Base-by-base conservation (phyloP, 78 protist genomes). In the Planoprotostelium fungivorum region DNA sequence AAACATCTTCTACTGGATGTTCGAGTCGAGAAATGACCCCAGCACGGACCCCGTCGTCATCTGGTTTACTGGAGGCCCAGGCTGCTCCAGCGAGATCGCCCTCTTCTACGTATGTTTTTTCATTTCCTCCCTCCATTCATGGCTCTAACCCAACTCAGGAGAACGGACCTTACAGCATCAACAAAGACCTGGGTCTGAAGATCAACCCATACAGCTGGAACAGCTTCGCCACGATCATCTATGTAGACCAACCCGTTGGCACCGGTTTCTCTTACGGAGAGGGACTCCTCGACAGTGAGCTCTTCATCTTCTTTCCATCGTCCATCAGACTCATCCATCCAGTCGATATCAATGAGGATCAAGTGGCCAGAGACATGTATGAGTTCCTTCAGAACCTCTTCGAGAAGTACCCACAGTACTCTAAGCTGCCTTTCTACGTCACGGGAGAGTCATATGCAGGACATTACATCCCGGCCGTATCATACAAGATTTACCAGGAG, bases 391-490 rank as follows among this genome's bases (percentile, higher is more conserved):
- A 36, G n/a, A 90, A 91, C 35, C 87, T 91, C 87, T 84, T 84
- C 39, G 35, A 83, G 10, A 38, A 88, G 25, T 51, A 91, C 83
- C 88, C 94, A 34, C 87, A 91, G 38, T 88, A 37, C 34, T 84
- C 88, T 29, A 31, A 84, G n/a, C 37, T 87, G 36, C 90, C 89
- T 36, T 93, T 95, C 89, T 93, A 85, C 88, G 38, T 89, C 36
- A 83, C 92, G 34, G 97, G 97, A 38, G 95, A 93, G 87, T 36
- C 90, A 0, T 96, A 96, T 37, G 97, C 91, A n/a, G 97, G 97
- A 29, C 97, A 96, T 29, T 96, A 92, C 93, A 96, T 89, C 10
- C 97, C 97, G 29, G 89, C 90, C 1, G 63, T 92, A 1, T 31
- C 96, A 28, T 84, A 92, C 89, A 36, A 34, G 35, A 83, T 93